Evolutionary conservation across 306 rosid genomes (phyloP).

Genomic region (Vigna nakashimae): DNA sequence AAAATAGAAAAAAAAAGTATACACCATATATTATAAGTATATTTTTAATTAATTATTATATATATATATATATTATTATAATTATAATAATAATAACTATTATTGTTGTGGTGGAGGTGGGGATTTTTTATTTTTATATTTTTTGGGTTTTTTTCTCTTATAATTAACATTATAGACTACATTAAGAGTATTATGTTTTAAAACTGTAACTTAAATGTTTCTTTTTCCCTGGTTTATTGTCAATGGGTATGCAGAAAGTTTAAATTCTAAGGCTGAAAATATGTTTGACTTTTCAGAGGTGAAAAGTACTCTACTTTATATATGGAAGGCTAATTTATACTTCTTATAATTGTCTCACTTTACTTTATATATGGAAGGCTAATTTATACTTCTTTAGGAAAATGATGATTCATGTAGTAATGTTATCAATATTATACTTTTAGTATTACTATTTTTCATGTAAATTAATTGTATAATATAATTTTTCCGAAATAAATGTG

Average conservation of each 20-base stretch:
- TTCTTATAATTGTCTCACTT: background rate
- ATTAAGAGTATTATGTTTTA: too few species aligned
- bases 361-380: background rate
- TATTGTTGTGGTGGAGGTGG: too few species aligned
- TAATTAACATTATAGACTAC: too few species aligned
- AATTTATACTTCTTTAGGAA: background rate
- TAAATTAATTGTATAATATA: background rate
- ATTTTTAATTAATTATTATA: too few species aligned
- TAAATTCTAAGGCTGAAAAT: background rate
- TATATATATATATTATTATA: too few species aligned
- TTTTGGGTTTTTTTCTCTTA: too few species aligned
- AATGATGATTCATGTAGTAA: background rate
- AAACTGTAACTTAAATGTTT: too few species aligned
- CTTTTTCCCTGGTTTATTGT: too few species aligned
- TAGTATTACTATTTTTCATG: background rate
- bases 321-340: background rate
- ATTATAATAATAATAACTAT: too few species aligned
- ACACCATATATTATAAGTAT: too few species aligned
- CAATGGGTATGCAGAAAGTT: background rate
- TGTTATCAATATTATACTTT: background rate
- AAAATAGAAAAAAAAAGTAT: too few species aligned
- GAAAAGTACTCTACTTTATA: background rate
- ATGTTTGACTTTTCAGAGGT: constrained; percentile 55
- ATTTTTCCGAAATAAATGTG: background rate
- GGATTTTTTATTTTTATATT: too few species aligned